These are phyloP conservation scores for Nemania abortiva DNA, from an alignment of 2,329 filamentous ascomycete species.

Conservation along the genomic window DNA sequence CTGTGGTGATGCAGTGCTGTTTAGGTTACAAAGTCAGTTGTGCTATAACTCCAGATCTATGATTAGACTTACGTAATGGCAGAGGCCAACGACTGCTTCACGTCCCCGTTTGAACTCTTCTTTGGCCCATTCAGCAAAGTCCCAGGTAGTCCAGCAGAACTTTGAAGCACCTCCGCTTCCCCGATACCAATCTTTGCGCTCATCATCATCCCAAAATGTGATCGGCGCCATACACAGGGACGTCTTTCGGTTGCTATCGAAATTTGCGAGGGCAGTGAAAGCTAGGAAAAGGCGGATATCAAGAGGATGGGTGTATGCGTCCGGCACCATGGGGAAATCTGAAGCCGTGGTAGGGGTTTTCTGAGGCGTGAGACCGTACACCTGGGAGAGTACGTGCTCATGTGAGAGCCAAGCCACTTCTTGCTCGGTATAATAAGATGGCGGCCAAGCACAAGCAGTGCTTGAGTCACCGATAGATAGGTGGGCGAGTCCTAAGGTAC, in stretches of 20 bases:
- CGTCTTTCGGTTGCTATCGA: neutral
- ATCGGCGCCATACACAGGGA: conserved; percentile 24
- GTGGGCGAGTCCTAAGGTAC: neutral
- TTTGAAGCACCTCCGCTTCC: conserved; percentile 22
- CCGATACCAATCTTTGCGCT: conserved; percentile 23
- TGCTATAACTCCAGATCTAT: neutral
- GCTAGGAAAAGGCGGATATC: conserved; percentile 26
- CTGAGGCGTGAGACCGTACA: conserved; percentile 10
- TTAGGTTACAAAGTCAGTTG: neutral
- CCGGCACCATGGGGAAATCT: conserved; percentile 13
- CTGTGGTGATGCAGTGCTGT: conserved; percentile 12
- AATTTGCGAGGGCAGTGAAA: conserved; percentile 7
- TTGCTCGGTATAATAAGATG: conserved; percentile 14
- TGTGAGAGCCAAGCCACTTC: conserved; percentile 23
- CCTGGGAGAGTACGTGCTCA: conserved; percentile 16
- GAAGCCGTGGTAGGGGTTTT: neutral
- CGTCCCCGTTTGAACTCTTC: conserved; percentile 18
- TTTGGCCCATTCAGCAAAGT: conserved; percentile 25
- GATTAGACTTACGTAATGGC: conserved; percentile 18
- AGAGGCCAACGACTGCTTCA: conserved; percentile 22
- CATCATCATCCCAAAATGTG: conserved; percentile 23
- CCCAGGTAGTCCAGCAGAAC: conserved; percentile 26
- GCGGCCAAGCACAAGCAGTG: conserved; percentile 4
- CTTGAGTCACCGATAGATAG: neutral
- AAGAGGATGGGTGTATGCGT: conserved; percentile 20